phyloP scores from a whole-genome alignment of 306 rosid species.

The Rubus idaeus region DNA sequence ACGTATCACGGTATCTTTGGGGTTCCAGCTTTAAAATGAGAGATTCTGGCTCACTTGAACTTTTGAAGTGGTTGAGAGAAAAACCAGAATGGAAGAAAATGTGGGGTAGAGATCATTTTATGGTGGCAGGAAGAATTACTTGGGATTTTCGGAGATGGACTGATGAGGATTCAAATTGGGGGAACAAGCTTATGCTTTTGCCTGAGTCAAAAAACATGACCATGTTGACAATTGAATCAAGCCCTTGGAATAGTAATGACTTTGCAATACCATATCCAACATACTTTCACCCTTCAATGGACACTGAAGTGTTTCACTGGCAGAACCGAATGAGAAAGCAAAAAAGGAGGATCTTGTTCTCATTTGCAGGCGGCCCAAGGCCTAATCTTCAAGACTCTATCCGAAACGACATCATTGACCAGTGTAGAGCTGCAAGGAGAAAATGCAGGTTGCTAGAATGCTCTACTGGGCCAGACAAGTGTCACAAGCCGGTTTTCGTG shows the following conservation, averaged over 20 bases:
- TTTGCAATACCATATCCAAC: slow-evolving; percentile 56
- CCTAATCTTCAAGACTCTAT: slow-evolving; percentile 40
- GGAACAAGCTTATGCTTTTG: slow-evolving; percentile 39
- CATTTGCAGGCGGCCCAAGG: slow-evolving; percentile 46
- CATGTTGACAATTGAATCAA: slow-evolving; percentile 41
- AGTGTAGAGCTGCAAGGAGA: slow-evolving; percentile 34
- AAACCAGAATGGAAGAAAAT: slow-evolving; percentile 43
- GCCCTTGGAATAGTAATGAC: slow-evolving; percentile 45
- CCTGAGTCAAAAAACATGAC: slow-evolving; percentile 47
- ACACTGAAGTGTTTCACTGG: slow-evolving; percentile 39
- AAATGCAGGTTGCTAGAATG: slow-evolving; percentile 42
- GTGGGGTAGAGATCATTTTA: slow-evolving; percentile 54
- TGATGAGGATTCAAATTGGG: slow-evolving; percentile 42
- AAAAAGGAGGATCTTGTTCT: slow-evolving; percentile 33
- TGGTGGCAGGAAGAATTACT: slow-evolving; percentile 50
- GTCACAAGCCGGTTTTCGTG: slow-evolving; percentile 38
- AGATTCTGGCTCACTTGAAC: slow-evolving; percentile 31
- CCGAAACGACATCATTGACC: slow-evolving; percentile 39
- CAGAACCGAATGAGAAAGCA: slow-evolving; percentile 39
- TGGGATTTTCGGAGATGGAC: slow-evolving; percentile 53
- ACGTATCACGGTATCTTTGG: slow-evolving; percentile 48
- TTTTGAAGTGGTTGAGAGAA: slow-evolving; percentile 35
- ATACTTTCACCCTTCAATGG: slow-evolving; percentile 47
- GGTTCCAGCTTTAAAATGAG: slow-evolving; percentile 25
- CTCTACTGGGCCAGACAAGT: slow-evolving; percentile 27